Conservation (phyloP, 768 basidiomycete species). For the Lactarius psammicola region DNA sequence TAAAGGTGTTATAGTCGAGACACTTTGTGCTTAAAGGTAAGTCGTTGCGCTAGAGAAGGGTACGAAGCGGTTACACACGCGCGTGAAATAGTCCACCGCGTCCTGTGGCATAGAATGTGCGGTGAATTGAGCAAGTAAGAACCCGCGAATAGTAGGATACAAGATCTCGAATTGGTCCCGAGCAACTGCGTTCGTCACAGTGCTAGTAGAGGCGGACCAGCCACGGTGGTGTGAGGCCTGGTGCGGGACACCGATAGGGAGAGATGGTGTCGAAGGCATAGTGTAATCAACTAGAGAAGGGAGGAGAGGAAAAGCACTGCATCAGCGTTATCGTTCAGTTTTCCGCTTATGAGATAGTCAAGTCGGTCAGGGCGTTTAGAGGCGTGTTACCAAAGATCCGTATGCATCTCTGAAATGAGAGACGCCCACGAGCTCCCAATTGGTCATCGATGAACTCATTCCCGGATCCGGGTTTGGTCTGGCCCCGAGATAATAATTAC, state of each 20-base stretch:
- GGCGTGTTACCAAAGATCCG: background rate
- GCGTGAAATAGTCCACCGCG: slow-evolving; percentile 79
- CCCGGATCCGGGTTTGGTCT: no score
- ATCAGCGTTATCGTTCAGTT: background rate
- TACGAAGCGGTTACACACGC: slow-evolving; percentile 46
- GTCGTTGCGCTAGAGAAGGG: slow-evolving; percentile 3
- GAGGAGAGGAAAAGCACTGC: background rate
- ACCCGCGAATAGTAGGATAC: slow-evolving; percentile 70
- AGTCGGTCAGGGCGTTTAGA: background rate
- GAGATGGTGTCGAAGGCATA: slow-evolving; percentile 4
- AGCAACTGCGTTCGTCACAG: slow-evolving; percentile 8
- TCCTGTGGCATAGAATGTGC: slow-evolving; percentile 78
- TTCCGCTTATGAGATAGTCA: background rate
- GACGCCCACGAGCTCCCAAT: background rate
- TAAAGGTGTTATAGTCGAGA: slow-evolving; percentile 89
- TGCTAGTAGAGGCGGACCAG: background rate
- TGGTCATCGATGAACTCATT: background rate
- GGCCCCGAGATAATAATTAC: no score
- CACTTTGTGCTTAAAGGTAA: slow-evolving; percentile 46
- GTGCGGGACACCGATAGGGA: background rate
- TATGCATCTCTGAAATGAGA: background rate
- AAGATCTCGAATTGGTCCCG: slow-evolving; percentile 33
- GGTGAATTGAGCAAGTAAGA: slow-evolving; percentile 67
- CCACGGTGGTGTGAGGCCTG: background rate
- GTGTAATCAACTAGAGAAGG: background rate